Conservation (phyloP, 179 eudicot species). For the Heliamphora pulchella region DNA sequence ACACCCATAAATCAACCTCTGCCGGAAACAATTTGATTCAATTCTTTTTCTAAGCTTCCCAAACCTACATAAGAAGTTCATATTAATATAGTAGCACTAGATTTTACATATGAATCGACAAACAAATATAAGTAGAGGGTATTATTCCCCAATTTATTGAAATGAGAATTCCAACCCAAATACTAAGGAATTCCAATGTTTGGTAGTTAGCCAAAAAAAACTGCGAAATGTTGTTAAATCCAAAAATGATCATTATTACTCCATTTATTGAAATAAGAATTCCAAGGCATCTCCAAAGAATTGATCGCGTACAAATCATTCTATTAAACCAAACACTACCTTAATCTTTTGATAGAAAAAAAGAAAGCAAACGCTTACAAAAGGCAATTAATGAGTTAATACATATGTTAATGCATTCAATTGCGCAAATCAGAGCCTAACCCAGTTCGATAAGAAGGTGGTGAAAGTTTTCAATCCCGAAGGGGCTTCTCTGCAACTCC, state of each 20-base stretch:
- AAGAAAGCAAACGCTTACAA: neutral
- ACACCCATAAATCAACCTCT: neutral
- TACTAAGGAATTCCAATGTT: no score
- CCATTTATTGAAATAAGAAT: no score
- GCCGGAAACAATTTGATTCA: neutral
- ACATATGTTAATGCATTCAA: conserved; percentile 1
- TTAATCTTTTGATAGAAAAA: no score
- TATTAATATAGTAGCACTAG: neutral
- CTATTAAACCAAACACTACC: no score
- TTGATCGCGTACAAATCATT: no score
- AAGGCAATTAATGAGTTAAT: neutral
- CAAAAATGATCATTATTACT: no score
- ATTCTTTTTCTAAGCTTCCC: neutral
- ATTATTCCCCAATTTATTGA: neutral
- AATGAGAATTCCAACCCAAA: neutral
- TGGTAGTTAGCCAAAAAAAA: no score
- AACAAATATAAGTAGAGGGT: neutral
- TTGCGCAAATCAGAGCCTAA: neutral
- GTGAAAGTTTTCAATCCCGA: neutral
- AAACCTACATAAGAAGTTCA: conserved; percentile 2
- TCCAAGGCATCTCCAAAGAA: no score
- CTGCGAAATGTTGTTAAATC: no score
- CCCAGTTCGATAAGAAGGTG: neutral
- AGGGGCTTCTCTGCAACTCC: conserved; percentile 12
- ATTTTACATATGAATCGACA: neutral